Percentiles rank a stretch among this genome's conserved stretches.
phyloP scores from a whole-genome alignment of 768 basidiomycete species.

The Kwoniella newhampshirensis region DNA sequence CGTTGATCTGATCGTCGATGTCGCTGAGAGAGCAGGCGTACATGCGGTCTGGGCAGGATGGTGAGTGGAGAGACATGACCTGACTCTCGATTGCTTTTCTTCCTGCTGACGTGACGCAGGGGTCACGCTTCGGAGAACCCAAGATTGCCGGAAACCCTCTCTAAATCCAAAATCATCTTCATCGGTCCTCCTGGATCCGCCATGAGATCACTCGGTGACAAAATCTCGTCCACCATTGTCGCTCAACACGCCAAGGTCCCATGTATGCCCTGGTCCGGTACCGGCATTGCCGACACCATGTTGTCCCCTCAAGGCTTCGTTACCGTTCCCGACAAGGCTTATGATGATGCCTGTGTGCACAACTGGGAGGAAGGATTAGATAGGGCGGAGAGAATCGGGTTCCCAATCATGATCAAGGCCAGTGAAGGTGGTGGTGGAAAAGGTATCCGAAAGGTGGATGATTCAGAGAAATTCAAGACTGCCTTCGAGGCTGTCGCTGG shows the following conservation, averaged over 20 bases:
- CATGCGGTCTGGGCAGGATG: slow-evolving; percentile 99
- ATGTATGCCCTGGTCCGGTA: slow-evolving; percentile 98
- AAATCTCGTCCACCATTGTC: slow-evolving; percentile 98
- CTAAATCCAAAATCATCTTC: slow-evolving; percentile 93
- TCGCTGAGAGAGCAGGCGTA: slow-evolving; percentile 93
- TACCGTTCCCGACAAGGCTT: slow-evolving; percentile 87
- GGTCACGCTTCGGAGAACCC: slow-evolving; percentile 99
- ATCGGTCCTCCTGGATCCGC: slow-evolving; percentile 98
- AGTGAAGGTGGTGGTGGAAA: slow-evolving; percentile 99
- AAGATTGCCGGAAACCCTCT: slow-evolving; percentile 86
- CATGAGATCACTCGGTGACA: slow-evolving; percentile 98
- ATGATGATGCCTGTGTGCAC: slow-evolving; percentile 81
- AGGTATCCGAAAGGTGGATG: slow-evolving; percentile 93
- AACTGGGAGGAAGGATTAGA: slow-evolving; percentile 80
- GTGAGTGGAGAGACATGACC: no score
- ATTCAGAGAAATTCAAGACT: slow-evolving; percentile 83
- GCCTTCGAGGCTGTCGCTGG: slow-evolving; percentile 89
- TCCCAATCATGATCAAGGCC: slow-evolving; percentile 99
- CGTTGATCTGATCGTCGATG: slow-evolving; percentile 96
- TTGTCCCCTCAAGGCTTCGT: slow-evolving; percentile 86
- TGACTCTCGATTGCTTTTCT: no score
- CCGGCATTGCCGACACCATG: slow-evolving; percentile 82
- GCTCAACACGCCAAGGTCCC: slow-evolving; percentile 95
- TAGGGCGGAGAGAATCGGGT: slow-evolving; percentile 84
- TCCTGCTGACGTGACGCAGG: slow-evolving; percentile 40